Conservation (phyloP, 2,329 filamentous ascomycete species). For the Fusarium sp. region DNA sequence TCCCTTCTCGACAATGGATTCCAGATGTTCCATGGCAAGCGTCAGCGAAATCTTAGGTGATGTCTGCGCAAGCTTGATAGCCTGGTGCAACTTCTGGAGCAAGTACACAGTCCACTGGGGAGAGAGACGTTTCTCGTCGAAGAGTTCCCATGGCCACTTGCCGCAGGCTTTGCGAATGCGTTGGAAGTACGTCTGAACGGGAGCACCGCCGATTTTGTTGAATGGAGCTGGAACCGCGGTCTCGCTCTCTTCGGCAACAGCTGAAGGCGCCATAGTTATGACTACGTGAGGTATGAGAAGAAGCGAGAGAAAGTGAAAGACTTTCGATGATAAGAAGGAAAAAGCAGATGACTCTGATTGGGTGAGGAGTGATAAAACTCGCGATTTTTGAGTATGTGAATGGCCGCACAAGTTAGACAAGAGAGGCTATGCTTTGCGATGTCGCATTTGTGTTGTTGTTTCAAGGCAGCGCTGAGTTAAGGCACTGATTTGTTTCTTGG, state of each 20-base stretch:
- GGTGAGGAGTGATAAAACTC: rapidly evolving
- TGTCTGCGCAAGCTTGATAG: background rate
- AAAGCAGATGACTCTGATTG: rapidly evolving
- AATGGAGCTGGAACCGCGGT: background rate
- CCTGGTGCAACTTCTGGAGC: background rate
- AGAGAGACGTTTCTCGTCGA: background rate
- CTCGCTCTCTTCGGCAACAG: background rate
- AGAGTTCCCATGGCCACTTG: background rate
- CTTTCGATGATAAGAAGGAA: background rate
- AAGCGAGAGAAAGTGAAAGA: background rate
- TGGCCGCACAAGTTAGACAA: too few species aligned
- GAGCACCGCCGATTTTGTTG: background rate
- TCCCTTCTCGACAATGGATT: background rate
- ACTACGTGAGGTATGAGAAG: background rate
- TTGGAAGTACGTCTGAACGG: background rate
- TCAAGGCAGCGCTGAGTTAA: background rate
- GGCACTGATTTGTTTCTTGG: background rate
- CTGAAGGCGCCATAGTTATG: background rate
- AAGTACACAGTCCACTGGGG: background rate
- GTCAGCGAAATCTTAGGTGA: background rate
- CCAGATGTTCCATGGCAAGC: background rate
- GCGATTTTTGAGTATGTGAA: rapidly evolving
- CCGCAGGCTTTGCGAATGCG: background rate
- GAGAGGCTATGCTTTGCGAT: too few species aligned
- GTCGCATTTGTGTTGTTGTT: background rate